Evolutionary conservation across 169 alveolate species (phyloP), one percentile per base, ranked within the genome.

Genomic region (Cryptosporidium xiaoi): DNA sequence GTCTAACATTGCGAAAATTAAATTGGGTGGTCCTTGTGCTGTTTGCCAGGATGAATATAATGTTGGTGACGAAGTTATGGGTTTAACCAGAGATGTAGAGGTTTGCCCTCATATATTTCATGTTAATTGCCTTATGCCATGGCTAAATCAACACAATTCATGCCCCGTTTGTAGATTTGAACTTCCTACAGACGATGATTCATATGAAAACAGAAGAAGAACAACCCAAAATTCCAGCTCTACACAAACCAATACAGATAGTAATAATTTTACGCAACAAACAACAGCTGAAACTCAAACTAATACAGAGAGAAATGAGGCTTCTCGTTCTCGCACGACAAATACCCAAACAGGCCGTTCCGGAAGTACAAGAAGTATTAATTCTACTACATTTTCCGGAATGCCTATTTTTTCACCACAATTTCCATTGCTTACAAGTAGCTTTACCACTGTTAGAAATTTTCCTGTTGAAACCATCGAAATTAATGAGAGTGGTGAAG

Each of bases 151-250:
- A 83, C 97, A 96, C 83, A 96, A 96, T 85, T 93, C 98, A 27
- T 97, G 99, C 58, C 99, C 99, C 10, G 97, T 96, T 31, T 97
- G 99, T 90, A 94, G 99, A 89, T 95, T 85, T 83, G 99, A 97
- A 83, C 93, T 97, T 65, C 98, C 98, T 0, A 95, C 98, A 2
- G 98, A 95, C 87, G 97, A 95, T 93, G 96, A 91, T n/a, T 95
- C 91, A 46, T 96, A 95, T 92, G 95, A 95, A 87, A 82, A 90
- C 24, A 93, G 94, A 83, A 92, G 96, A 66, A 68, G 89, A 66
- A 65, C 84, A 13, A 16, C 62, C 1, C 60, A 51, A 20, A 56
- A 51, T 18, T 12, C 31, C 12, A 44, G 29, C 33, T n/a, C 83
- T 18, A 33, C 46, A 40, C 20, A n/a, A 48, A 64, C 53, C 2